Evolutionary conservation across 2,329 filamentous ascomycete species (phyloP), one percentile per base, ranked within the genome.

Genomic region (Orbilia brochopaga): DNA sequence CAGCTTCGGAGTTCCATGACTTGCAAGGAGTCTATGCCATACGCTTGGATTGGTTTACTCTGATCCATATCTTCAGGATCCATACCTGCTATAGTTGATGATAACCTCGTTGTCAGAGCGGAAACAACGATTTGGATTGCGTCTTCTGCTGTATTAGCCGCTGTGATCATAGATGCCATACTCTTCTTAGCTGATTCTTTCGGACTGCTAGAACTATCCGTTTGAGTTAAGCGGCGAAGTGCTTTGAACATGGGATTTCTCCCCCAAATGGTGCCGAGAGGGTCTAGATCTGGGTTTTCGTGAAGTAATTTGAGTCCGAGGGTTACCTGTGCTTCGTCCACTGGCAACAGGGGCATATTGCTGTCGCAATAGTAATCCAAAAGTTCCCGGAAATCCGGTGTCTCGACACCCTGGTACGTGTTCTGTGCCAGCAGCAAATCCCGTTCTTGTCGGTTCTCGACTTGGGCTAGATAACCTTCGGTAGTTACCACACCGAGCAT

Each of bases 401-500:
- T 59, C 17, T 66, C 44, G 13, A 66, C 46, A 52, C 54, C 54
- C 19, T 53, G 48, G 24, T 66, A 59, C n/a, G 54, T 66, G 19
- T 59, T 59, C 35, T 66, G 62, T 37, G 62, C 54, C 2, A 58
- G 21, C 19, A 59, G 30, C 3, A 66, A 35, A 6, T 66, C 53
- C 24, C 46, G 42, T 15, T 66, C 54, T 46, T 58, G 40, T 19
- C 40, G 40, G 10, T 65, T 44, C 21, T 65, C 54, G 6, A n/a
- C n/a, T n/a, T n/a, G n/a, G n/a, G 62, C 54, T 2, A 66, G 46
- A 7, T 66, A 58, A 10, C 62, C 62, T 17, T 66, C 62, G 2
- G 44, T 59, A 5, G 62, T 77, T 24, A 83, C 78, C 75, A 81
- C 76, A 1, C 78, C 78, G 1, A 80, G 74, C 17, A 76, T 77